A percentile compares a stretch with the other conserved stretches of the same genome.
Conservation (phyloP, 106 monocot species). For the Phalaenopsis equestris region DNA sequence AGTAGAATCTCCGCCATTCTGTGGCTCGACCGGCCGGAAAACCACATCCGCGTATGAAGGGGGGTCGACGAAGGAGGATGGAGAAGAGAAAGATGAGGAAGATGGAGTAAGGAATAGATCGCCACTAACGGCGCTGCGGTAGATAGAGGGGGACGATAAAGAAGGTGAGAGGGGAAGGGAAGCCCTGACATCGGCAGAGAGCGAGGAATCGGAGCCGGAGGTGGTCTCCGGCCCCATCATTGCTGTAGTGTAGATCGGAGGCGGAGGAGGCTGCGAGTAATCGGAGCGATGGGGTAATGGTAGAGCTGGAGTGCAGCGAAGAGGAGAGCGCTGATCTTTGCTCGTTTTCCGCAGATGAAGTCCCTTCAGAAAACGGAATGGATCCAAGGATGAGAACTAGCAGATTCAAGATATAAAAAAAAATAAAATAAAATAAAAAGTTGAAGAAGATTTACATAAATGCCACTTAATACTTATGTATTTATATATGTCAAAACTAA, state of each 20-base stretch:
- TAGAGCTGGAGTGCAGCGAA: too few species aligned
- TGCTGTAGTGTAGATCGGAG: neutral
- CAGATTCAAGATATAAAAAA: too few species aligned
- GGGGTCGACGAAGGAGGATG: conserved; percentile 1
- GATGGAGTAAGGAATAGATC: neutral
- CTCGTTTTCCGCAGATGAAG: too few species aligned
- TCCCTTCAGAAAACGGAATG: too few species aligned
- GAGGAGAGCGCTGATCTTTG: too few species aligned
- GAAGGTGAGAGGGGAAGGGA: neutral
- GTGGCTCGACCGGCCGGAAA: neutral
- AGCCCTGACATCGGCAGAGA: neutral
- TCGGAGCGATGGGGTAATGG: neutral
- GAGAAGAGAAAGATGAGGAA: neutral
- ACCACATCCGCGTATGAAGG: neutral
- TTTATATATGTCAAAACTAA: too few species aligned
- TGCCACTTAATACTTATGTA: too few species aligned
- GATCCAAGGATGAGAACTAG: too few species aligned
- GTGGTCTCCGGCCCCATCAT: conserved; percentile 5
- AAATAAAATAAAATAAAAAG: too few species aligned
- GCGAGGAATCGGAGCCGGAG: neutral
- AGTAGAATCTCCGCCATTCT: neutral
- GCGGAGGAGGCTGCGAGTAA: neutral
- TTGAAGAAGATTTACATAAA: too few species aligned
- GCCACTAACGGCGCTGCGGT: neutral
- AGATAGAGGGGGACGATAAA: neutral